phyloP scores from a whole-genome alignment of 1,284 basidiomycete genomes.

The Puccinia triticina region DNA sequence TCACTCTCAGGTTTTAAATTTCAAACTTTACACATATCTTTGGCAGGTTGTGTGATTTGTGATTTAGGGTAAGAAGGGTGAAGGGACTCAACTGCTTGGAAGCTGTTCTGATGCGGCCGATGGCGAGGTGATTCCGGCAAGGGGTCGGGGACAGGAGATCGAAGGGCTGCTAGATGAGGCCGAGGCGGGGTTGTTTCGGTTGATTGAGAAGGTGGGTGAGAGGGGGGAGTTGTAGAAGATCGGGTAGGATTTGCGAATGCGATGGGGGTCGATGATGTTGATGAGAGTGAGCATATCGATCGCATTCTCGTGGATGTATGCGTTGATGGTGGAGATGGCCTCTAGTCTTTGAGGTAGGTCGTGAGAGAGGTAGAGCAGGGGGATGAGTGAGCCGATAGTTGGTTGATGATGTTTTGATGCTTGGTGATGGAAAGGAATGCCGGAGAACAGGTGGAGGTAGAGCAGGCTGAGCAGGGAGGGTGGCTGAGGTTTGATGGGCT shows the following conservation, averaged over 20 bases:
- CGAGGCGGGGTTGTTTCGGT: neutral
- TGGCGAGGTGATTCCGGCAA: neutral
- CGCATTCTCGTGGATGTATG: neutral
- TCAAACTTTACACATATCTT: too few species aligned
- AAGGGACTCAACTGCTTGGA: too few species aligned
- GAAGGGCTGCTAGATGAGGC: neutral
- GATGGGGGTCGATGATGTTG: slow-evolving; percentile 12
- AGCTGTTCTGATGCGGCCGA: too few species aligned
- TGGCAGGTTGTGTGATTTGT: too few species aligned
- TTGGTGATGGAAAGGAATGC: too few species aligned
- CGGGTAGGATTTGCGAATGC: neutral
- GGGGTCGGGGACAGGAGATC: neutral
- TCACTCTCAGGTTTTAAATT: too few species aligned
- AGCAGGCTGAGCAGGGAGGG: too few species aligned
- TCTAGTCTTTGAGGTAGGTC: neutral
- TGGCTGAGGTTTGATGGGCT: too few species aligned
- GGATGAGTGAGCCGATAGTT: too few species aligned
- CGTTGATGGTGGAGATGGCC: neutral
- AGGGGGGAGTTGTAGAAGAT: neutral
- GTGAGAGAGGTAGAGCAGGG: neutral
- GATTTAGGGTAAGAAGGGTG: too few species aligned
- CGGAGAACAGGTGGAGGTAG: too few species aligned
- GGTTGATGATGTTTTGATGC: too few species aligned
- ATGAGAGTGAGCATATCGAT: slow-evolving; percentile 23
- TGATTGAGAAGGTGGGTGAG: neutral